These are phyloP conservation scores for Voacanga thouarsii DNA, from an alignment of 257 asterid genomes.

Conservation along the genomic window DNA sequence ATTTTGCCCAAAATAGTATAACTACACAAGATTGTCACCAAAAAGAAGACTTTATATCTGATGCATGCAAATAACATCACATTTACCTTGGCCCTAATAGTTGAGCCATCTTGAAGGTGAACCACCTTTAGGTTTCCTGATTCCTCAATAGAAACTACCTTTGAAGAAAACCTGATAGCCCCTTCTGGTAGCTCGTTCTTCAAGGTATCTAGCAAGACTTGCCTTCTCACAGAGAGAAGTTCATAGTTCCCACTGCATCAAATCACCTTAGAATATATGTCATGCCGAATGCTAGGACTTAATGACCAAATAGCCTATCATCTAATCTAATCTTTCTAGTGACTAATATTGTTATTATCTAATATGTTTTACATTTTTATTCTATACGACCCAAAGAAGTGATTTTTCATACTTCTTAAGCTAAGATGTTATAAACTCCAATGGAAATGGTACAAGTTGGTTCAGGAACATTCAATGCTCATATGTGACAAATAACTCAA, in stretches of 20 bases:
- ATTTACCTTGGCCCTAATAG: conserved; percentile 55
- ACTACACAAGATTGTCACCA: not conserved
- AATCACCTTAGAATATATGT: conserved; percentile 11
- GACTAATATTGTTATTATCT: no score
- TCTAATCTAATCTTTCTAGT: not conserved
- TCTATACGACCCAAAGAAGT: not conserved
- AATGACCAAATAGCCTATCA: not conserved
- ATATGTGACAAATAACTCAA: no score
- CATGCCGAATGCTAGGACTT: not conserved
- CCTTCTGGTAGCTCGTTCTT: conserved; percentile 66
- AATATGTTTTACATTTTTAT: no score
- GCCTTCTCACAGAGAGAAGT: conserved; percentile 55
- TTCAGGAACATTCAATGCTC: not conserved
- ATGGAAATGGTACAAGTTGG: no score
- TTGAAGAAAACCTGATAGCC: conserved; percentile 64
- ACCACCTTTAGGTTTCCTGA: conserved; percentile 56
- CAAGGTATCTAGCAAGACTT: conserved; percentile 50
- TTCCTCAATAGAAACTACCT: conserved; percentile 58
- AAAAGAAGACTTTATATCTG: not conserved
- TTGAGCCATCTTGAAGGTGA: conserved; percentile 72
- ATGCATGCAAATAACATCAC: not conserved
- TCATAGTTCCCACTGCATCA: conserved; percentile 44
- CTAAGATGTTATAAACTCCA: no score
- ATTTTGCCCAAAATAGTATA: not conserved
- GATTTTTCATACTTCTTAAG: no score